Base-by-base conservation (phyloP, 352 stramenopile genomes). In the Globisporangium uncinulatum region DNA sequence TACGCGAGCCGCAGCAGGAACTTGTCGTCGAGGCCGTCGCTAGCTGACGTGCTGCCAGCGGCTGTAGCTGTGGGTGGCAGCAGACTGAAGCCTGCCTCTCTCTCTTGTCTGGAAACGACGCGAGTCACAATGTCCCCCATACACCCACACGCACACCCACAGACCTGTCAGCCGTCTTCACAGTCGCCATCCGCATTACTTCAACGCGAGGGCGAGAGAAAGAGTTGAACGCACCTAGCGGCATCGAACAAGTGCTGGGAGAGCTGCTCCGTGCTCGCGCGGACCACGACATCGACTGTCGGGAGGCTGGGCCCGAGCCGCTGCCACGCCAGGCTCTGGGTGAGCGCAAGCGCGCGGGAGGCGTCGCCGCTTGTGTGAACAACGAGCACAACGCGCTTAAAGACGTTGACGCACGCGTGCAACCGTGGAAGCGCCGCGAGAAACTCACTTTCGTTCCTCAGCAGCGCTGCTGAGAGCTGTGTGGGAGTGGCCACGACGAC, bases 1-100 rank as follows among this genome's bases (percentile, higher is more conserved):
- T 92, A 90, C 21, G 68, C 54, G 21, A 89, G 63, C 4, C 84
- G 75, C 0, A 61, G 66, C 24, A 64, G 41, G 63, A 92, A 92
- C 29, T 80, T 48, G 2, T 42, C 44, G 44, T 94, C 81, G 17
- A 84, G 45, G 4, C 21, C 71, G 44, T 49, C 62, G 17, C 45
- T 45, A 41, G 13, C 42, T 19, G 29, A 13, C 15, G 49, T 17
- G 32, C 20, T 21, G 47, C 14, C 21, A 3, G 31, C 29, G 50
- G 19, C 13, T 36, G 14, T 8, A 4, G 24, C 42, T 55, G 63
- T 19, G 61, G 60, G 17, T 3, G 34, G 21, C 21, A 54, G 34
- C 21, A 84, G 21, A 10, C 74, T 65, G 46, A 70, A 84, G 17
- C 76, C 73, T 56, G 65, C 49, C 10, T 56, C 52, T 17, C 59